Base-by-base conservation (phyloP, 331 rosid species). In the Pyracantha coccinea region DNA sequence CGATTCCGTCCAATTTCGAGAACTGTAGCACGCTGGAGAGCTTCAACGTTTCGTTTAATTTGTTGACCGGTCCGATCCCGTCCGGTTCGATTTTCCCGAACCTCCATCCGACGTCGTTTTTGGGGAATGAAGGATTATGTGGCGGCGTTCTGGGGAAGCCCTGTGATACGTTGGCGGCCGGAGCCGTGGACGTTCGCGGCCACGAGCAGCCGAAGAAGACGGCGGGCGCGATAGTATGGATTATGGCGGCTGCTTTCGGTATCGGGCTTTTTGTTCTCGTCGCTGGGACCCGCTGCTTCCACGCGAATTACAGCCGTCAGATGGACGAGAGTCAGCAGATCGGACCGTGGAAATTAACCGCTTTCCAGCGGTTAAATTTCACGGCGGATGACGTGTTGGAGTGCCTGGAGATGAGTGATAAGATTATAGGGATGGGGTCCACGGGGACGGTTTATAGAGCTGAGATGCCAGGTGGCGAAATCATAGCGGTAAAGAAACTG, bases 401-500 rank as follows among this genome's bases (percentile, higher is more conserved):
- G 76, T 88, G 99, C n/a, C 20, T 90, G 66, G 74, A 91, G 4
- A 83, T 79, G 82, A 85, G 97, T 0, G 89, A 90, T 58, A 87
- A 90, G 80, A 84, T 92, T 3, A 6, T 94, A 0, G 99, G 99
- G 31, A 95, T 92, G 99, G 99, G 99, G 65, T 88, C 97, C 74
- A 77, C 99, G 0, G 99, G 99, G 1, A 90, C 97, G 0, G 99
- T 95, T 2, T 95, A 88, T 53, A 86, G 84, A 2, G 98, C 96
- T 0, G 97, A 92, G 52, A 88, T 95, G 98, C 91, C 99, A 83
- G 80, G 96, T 83, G 97, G 99, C 60, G 98, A 95, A 73, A 83
- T 88, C 88, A 81, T 95, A 83, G 99, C 99, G 7, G 90, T 95
- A 41, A 95, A 95, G 83, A 90, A 95, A 33, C 75, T 95, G 0